Percentiles rank a stretch among this genome's conserved stretches.
Conservation (phyloP, 257 asterid genomes). For the Ajuga chamaepitys region DNA sequence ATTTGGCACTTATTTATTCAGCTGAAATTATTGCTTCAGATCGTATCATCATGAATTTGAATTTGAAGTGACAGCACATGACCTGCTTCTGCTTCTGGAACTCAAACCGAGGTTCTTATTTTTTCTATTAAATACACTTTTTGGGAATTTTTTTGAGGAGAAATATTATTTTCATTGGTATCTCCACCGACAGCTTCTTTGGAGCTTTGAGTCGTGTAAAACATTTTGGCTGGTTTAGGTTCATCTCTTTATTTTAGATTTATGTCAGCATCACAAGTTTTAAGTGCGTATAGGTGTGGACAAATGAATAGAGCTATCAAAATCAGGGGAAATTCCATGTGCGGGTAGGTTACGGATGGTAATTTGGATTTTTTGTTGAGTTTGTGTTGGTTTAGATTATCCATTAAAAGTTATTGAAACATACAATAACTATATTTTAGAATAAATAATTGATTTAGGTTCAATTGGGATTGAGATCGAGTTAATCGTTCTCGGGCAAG, state of each 20-base stretch:
- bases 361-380: no score
- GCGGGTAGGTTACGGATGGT: no score
- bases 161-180: not conserved
- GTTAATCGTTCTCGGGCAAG: no score
- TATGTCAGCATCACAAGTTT: not conserved
- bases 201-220: not conserved
- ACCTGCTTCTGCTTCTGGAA: slow-evolving; percentile 3
- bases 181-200: slow-evolving; percentile 38
- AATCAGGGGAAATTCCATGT: no score
- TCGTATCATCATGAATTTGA: slow-evolving; percentile 14
- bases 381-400: no score
- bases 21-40: not conserved
- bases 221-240: not conserved
- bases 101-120: slow-evolving; percentile 11
- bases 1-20: not conserved
- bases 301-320: no score
- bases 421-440: no score
- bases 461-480: no score
- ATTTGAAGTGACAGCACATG: slow-evolving; percentile 27
- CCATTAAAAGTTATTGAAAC: no score
- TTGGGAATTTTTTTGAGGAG: no score
- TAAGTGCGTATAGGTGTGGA: no score
- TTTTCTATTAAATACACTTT: not conserved
- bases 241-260: not conserved
- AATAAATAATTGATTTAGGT: no score